Evolutionary conservation across 805 yeast species (phyloP), one percentile per base, ranked within the genome.

Genomic region (Zygosaccharomyces bailii): DNA sequence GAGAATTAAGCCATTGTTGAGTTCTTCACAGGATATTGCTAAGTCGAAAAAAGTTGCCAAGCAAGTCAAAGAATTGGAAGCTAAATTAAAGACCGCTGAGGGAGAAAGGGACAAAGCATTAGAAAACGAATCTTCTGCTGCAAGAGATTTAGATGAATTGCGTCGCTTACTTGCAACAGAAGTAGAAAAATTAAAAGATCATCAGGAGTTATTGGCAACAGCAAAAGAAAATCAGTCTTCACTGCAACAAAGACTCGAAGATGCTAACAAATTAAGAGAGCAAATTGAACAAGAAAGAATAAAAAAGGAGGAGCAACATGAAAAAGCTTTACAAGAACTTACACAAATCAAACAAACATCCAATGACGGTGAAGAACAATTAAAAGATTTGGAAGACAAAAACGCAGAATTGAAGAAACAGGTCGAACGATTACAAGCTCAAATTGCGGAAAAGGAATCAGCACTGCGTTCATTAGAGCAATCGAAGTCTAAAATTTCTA

Each of bases 1-100:
- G 16, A 76, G 78, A 43, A 68, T 91, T 53, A 86, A 84, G 53
- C 98, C 98, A 1, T 61, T 89, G 33, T 66, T 89, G 10, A 79
- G 71, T 48, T 86, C 82, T 35, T 75, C 82, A 4, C 75, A 78
- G 17, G 82, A 80, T 45, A 75, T 79, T 4, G 66, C 76, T 32
- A 82, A 79, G 56, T 71, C 79, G 3, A 78, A 77, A 45, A 77
- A 74, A 44, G 68, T 81, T 47, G 75, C 76, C 45, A 79, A 78
- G 18, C 77, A 83, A 45, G 66, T 87, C 18, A 73, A 73, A 35
- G 55, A 66, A 1, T 64, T 84, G 31, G 82, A 79, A 43, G 55
- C 59, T 0, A 73, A 75, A 37, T 59, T 82, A 2, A 60, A 64
- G 31, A 67, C 69, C 2, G 44, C 64, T 5, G 71, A 68, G 34